phyloP scores from a whole-genome alignment of 495 filamentous ascomycete species.

The Penicillium robsamsonii region DNA sequence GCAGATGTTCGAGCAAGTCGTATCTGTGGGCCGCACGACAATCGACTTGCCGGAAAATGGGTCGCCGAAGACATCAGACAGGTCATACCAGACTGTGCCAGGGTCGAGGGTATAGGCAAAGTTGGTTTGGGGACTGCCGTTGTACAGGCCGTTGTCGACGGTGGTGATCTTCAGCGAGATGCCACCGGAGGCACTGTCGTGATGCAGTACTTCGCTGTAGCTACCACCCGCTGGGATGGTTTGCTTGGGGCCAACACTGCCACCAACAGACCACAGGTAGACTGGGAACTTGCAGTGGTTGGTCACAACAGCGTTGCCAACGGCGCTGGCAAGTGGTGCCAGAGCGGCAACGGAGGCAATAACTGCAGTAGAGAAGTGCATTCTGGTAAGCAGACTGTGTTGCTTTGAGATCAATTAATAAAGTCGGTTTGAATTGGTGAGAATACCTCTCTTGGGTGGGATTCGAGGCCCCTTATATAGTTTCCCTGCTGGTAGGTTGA shows the following conservation, averaged over 20 bases:
- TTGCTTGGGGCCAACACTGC: constrained; percentile 37
- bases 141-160: constrained; percentile 49
- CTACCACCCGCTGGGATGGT: constrained; percentile 36
- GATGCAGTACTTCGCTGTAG: constrained; percentile 44
- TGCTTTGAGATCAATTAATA: not conserved
- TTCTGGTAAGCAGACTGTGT: constrained; percentile 14
- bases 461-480: constrained; percentile 12
- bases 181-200: constrained; percentile 52
- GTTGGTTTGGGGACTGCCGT: constrained; percentile 51
- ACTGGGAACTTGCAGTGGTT: constrained; percentile 51
- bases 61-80: constrained; percentile 55
- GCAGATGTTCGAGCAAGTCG: constrained; percentile 44
- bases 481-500: not conserved
- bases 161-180: constrained; percentile 55
- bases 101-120: constrained; percentile 55
- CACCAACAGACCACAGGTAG: constrained; percentile 58
- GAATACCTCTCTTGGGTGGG: not conserved
- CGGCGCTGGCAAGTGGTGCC: constrained; percentile 36
- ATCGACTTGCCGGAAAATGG: constrained; percentile 50
- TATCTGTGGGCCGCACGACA: constrained; percentile 36
- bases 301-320: constrained; percentile 50
- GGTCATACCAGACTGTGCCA: constrained; percentile 53
- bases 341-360: constrained; percentile 28
- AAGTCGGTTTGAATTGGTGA: not conserved
- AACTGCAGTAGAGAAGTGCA: constrained; percentile 33